A percentile compares a stretch with the other conserved stretches of the same genome.
These are phyloP conservation scores for Penstemon newberryi DNA, from an alignment of 257 asterid species.

Conservation along the genomic window DNA sequence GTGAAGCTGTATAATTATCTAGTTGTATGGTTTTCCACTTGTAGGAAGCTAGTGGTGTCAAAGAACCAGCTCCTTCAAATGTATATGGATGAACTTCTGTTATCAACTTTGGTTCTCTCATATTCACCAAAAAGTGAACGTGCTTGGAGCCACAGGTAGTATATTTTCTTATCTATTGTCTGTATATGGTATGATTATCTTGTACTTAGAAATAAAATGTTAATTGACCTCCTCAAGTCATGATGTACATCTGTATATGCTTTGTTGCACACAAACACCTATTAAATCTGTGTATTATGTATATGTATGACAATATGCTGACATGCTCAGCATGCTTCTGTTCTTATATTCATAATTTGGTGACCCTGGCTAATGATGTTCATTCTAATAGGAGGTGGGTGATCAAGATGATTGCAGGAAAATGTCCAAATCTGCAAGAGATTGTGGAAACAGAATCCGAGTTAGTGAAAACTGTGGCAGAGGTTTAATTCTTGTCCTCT, in stretches of 20 bases:
- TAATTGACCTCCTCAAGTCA: slow-evolving; percentile 18
- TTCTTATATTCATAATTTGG: slow-evolving; percentile 4
- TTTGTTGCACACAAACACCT: neutral
- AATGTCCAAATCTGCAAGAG: slow-evolving; percentile 55
- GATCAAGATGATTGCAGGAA: slow-evolving; percentile 82
- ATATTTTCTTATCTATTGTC: slow-evolving; percentile 20
- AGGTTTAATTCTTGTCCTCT: slow-evolving; percentile 53
- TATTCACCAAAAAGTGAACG: slow-evolving; percentile 88
- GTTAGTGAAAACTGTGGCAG: slow-evolving; percentile 72
- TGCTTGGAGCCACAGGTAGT: slow-evolving; percentile 94
- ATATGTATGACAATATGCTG: slow-evolving; percentile 3
- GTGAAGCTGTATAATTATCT: neutral
- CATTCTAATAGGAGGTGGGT: slow-evolving; percentile 84
- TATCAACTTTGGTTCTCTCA: slow-evolving; percentile 73
- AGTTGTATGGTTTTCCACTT: slow-evolving; percentile 17
- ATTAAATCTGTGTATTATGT: neutral
- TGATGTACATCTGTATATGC: neutral
- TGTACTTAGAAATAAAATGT: neutral
- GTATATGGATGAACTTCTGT: slow-evolving; percentile 65
- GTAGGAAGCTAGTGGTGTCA: slow-evolving; percentile 71
- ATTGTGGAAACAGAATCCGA: slow-evolving; percentile 75
- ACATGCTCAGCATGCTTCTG: slow-evolving; percentile 15
- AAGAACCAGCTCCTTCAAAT: slow-evolving; percentile 43
- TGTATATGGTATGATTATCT: slow-evolving; percentile 1
- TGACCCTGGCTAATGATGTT: slow-evolving; percentile 29